These are phyloP conservation scores for Geotrichum candidum DNA, from an alignment of 1,139 yeast genomes.

Conservation along the genomic window DNA sequence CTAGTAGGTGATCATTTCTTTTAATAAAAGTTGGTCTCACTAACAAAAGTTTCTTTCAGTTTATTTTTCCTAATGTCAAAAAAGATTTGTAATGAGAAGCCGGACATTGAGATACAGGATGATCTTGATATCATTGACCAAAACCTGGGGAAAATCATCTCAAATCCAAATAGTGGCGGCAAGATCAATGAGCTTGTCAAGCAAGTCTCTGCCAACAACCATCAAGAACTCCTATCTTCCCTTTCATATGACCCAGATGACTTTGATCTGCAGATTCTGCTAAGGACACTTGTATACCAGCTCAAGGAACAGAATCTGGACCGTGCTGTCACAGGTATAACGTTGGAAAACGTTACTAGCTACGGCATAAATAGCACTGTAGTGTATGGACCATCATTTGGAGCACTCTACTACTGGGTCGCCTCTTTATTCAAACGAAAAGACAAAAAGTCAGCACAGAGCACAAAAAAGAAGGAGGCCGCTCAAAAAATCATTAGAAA, in stretches of 20 bases:
- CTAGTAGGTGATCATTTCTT: not conserved
- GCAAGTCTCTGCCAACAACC: constrained; percentile 14
- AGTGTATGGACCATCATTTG: constrained; percentile 45
- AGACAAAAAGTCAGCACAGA: constrained; percentile 27
- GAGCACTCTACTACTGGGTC: constrained; percentile 38
- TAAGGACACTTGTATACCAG: constrained; percentile 28
- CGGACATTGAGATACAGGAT: not conserved
- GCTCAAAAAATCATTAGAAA: constrained; percentile 43
- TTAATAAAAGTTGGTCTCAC: no score
- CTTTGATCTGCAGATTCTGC: constrained; percentile 38
- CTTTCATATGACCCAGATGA: constrained; percentile 38
- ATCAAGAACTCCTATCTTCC: constrained; percentile 37
- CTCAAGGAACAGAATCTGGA: constrained; percentile 41
- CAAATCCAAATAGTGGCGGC: not conserved
- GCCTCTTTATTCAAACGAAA: constrained; percentile 29
- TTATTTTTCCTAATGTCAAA: not conserved
- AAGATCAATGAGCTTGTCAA: not conserved
- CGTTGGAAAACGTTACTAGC: constrained; percentile 42
- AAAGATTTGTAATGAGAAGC: not conserved
- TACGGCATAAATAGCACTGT: constrained; percentile 48
- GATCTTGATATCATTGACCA: constrained; percentile 3
- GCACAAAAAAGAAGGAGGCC: constrained; percentile 28
- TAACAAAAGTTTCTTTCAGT: not conserved
- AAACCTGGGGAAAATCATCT: not conserved
- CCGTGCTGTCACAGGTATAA: constrained; percentile 45